Percentiles rank a stretch among this genome's conserved stretches.
Conservation (phyloP, 768 basidiomycete genomes). For the Mycena maculata region DNA sequence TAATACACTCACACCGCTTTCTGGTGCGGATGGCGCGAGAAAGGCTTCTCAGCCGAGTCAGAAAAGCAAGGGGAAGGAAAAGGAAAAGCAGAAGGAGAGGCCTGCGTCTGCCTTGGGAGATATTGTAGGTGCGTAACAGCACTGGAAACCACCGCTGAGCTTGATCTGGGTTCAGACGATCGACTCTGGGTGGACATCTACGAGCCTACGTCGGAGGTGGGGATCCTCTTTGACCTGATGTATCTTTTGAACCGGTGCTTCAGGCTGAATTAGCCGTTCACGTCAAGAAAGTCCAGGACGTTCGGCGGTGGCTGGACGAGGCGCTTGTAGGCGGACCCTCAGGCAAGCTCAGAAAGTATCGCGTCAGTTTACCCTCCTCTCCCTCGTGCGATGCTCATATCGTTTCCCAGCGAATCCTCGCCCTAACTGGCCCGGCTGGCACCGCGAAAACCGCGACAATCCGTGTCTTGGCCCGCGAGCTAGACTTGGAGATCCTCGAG, state of each 20-base stretch:
- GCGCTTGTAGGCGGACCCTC: constrained; percentile 77
- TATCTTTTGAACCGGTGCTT: background rate
- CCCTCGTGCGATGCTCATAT: background rate
- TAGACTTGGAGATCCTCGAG: constrained; percentile 85
- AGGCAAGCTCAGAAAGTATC: constrained; percentile 74
- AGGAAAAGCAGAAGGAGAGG: constrained; percentile 17
- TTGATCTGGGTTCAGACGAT: constrained; percentile 45
- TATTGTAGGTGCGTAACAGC: background rate
- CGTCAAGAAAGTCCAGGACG: constrained; percentile 80
- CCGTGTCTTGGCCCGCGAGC: constrained; percentile 76
- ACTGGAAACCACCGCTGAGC: background rate
- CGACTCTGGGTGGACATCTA: constrained; percentile 73
- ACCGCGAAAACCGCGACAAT: constrained; percentile 91
- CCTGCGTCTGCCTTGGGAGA: background rate
- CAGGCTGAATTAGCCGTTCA: constrained; percentile 85
- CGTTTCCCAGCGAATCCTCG: constrained; percentile 75
- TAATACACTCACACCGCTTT: constrained; percentile 23
- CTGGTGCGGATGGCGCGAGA: background rate
- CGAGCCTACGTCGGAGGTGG: constrained; percentile 68
- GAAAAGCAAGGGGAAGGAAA: constrained; percentile 35
- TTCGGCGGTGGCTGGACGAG: constrained; percentile 79
- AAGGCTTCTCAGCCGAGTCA: constrained; percentile 19
- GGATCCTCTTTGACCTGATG: constrained; percentile 18
- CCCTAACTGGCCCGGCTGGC: constrained; percentile 89
- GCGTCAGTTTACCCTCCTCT: constrained; percentile 60